Evolutionary conservation across 2,329 filamentous ascomycete genomes (phyloP), one percentile per base, ranked within the genome.

Genomic region (Aspergillus tamarii): DNA sequence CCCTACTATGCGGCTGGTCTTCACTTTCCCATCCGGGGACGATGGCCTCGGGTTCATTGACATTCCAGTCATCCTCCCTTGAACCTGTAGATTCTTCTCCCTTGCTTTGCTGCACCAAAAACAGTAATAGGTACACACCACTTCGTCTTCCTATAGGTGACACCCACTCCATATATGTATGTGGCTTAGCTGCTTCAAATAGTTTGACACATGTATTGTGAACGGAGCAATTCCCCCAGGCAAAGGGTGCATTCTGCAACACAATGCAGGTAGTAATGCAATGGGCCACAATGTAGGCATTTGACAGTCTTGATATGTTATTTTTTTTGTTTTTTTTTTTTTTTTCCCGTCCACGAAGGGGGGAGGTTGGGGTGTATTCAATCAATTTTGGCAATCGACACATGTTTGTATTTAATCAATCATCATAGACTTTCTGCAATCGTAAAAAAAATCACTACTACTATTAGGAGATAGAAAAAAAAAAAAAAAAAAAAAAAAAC

Each of bases 31-130:
- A 48, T 6, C 12, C 11, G 26, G 46, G 14, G 14, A 26, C 14
- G 26, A 19, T 16, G 16, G n/a, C 16, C 9, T 28, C 23, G n/a
- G 46, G n/a, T 16, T 19, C 8, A 5, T n/a, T 53, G n/a, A 54
- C 52, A 55, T 55, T 55, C 52, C 52, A 55, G 2, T 39, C 32
- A 39, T 55, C n/a, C 32, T 39, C 52, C 52, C 32, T 36, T 54
- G 14, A 30, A 16, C n/a, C 4, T 48, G 12, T 9, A 28, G n/a
- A n/a, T 26, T 10, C 23, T 21, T 12, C 36, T 36, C 52, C 52
- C 52, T 55, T 55, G 32, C 32, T 23, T 39, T 26, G 52, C 32
- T 16, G n/a, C 39, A 11, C 34, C 32, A 34, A 34, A 36, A 54
- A 9, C 32, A 54, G 52, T 11, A 34, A 53, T 4, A 30, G 19